A percentile compares a stretch with the other conserved stretches of the same genome.
phyloP scores from a whole-genome alignment of 441 rosid species.

The Manihot esculenta region DNA sequence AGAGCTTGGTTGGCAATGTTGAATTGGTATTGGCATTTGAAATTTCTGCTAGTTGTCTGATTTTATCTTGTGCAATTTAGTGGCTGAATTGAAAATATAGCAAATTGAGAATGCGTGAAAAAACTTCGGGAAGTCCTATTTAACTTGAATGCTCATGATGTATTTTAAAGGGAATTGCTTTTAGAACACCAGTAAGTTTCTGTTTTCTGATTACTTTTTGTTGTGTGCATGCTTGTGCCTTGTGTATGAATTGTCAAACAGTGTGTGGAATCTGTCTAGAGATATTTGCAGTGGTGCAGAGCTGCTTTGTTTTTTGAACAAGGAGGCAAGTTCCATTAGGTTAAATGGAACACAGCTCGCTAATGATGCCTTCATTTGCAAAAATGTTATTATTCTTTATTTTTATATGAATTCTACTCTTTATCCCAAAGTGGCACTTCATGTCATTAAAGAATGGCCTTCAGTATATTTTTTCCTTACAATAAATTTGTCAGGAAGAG shows the following conservation, averaged over 20 bases:
- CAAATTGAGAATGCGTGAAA: neutral
- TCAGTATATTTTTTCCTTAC: constrained; percentile 29
- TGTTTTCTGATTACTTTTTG: neutral
- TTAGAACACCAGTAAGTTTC: neutral
- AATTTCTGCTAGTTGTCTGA: no score
- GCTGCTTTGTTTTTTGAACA: neutral
- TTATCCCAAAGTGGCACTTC: constrained; percentile 16
- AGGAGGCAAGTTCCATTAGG: neutral
- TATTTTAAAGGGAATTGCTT: neutral
- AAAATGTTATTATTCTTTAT: neutral
- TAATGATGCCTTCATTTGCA: constrained; percentile 2
- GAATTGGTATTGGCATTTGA: no score
- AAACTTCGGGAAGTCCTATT: neutral
- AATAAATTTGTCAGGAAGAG: constrained; percentile 66
- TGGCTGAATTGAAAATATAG: neutral
- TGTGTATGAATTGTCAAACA: neutral
- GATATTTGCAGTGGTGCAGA: neutral
- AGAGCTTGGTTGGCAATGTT: neutral
- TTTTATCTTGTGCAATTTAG: neutral
- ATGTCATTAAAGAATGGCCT: constrained; percentile 24
- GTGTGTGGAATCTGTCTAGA: neutral
- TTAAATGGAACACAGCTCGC: neutral
- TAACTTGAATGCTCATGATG: neutral
- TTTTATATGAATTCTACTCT: neutral
- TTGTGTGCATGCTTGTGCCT: neutral